Conservation (phyloP, 345 rosid species). For the Brassica napus region Da-Ae NC_063451.1:23579501-23580000, state of each 20-base stretch:
- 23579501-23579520: slow-evolving; percentile 64
- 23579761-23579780: slow-evolving; percentile 60
- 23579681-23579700: slow-evolving; percentile 72
- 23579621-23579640: not conserved
- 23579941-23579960: not conserved
- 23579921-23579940: not conserved
- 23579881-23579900: slow-evolving; percentile 70
- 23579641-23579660: not conserved
- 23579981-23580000: not conserved
- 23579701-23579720: slow-evolving; percentile 68
- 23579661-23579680: not conserved
- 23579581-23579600: not conserved
- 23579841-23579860: slow-evolving; percentile 59
- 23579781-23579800: not conserved
- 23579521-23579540: slow-evolving; percentile 68
- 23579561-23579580: not conserved
- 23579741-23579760: slow-evolving; percentile 88
- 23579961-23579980: not conserved
- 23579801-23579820: not conserved
- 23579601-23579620: not conserved
- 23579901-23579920: slow-evolving; percentile 80
- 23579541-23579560: slow-evolving; percentile 58
- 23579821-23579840: not conserved
- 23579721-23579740: slow-evolving; percentile 84
- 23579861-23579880: slow-evolving; percentile 97